Percentiles rank a stretch among this genome's conserved stretches.
Evolutionary conservation across 2,329 filamentous ascomycete species (phyloP).

Genomic region (Berkeleyomyces rouxiae): DNA sequence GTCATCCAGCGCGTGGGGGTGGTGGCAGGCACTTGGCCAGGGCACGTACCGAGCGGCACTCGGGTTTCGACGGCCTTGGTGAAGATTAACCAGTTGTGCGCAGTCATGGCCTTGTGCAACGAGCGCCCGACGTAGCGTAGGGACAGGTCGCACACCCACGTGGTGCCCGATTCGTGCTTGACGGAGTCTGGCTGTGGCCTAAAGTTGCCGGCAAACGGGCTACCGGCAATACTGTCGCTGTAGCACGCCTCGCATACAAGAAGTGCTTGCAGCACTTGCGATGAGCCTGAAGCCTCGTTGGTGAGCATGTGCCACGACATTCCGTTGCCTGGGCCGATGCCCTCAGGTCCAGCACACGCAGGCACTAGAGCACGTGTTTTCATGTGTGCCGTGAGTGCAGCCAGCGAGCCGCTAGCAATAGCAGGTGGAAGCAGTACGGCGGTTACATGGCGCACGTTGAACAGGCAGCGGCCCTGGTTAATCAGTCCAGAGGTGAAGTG

Average conservation of each 20-base stretch:
- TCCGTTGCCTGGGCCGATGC: constrained; percentile 16
- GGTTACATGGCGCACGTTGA: constrained; percentile 1
- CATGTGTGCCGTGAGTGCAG: constrained; percentile 19
- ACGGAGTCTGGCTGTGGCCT: constrained; percentile 17
- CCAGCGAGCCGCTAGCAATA: neutral
- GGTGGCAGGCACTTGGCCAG: neutral
- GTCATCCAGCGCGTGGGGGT: constrained; percentile 3
- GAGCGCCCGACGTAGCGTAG: constrained; percentile 17
- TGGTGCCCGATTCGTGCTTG: constrained; percentile 5
- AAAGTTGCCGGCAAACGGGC: constrained; percentile 20
- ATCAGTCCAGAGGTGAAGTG: constrained; percentile 17
- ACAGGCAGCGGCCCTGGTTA: constrained; percentile 1
- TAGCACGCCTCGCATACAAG: constrained; percentile 25
- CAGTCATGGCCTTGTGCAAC: constrained; percentile 14
- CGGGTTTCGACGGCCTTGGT: constrained; percentile 12
- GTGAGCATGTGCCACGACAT: constrained; percentile 21
- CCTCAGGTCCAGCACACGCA: constrained; percentile 19
- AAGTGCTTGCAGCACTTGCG: constrained; percentile 19
- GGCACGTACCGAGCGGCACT: neutral
- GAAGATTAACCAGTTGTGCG: constrained; percentile 21
- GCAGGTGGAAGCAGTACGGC: neutral
- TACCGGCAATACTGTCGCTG: constrained; percentile 20
- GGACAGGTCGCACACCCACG: constrained; percentile 22
- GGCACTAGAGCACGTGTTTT: constrained; percentile 17
- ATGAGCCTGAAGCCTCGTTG: neutral